phyloP scores from a whole-genome alignment of 2,329 filamentous ascomycete species.

The Raffaelea arxii region DNA sequence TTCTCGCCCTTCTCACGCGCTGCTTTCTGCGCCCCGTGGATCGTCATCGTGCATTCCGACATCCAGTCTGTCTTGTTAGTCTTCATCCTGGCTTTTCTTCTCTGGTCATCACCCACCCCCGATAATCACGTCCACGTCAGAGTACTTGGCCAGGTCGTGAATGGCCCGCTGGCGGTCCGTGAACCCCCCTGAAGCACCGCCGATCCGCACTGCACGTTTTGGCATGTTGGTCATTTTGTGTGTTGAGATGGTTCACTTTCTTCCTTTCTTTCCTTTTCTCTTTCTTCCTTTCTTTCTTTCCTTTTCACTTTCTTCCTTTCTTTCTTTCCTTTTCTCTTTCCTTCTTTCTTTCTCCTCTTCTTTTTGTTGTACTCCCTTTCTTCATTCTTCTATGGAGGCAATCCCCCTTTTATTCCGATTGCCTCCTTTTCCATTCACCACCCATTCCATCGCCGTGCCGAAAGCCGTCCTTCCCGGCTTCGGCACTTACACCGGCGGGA shows the following conservation, averaged over 20 bases:
- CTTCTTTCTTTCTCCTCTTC: too few relatives aligned
- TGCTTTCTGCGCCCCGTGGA: conserved; percentile 19
- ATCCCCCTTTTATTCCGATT: too few relatives aligned
- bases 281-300: too few relatives aligned
- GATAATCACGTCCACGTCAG: conserved; percentile 23
- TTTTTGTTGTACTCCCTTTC: too few relatives aligned
- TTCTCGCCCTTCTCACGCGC: too few relatives aligned
- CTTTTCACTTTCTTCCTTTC: too few relatives aligned
- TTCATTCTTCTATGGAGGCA: too few relatives aligned
- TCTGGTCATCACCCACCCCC: conserved; percentile 6
- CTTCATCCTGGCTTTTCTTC: background rate
- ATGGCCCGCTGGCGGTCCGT: conserved; percentile 32
- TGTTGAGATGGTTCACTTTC: background rate
- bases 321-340: too few relatives aligned
- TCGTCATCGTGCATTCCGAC: conserved; percentile 23
- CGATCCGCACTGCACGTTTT: conserved; percentile 29
- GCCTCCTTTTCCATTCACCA: too few relatives aligned
- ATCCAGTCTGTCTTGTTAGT: conserved; percentile 15
- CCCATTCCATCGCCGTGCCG: too few relatives aligned
- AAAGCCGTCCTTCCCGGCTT: too few relatives aligned
- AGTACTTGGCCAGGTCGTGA: conserved; percentile 27
- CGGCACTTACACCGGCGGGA: too few relatives aligned
- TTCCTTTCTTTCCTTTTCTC: background rate
- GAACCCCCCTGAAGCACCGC: conserved; percentile 31
- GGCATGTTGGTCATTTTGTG: conserved; percentile 4